Percentiles rank a stretch among this genome's conserved stretches.
phyloP scores from a whole-genome alignment of 208 protist genomes.

The Wallacemonas sp. region DNA sequence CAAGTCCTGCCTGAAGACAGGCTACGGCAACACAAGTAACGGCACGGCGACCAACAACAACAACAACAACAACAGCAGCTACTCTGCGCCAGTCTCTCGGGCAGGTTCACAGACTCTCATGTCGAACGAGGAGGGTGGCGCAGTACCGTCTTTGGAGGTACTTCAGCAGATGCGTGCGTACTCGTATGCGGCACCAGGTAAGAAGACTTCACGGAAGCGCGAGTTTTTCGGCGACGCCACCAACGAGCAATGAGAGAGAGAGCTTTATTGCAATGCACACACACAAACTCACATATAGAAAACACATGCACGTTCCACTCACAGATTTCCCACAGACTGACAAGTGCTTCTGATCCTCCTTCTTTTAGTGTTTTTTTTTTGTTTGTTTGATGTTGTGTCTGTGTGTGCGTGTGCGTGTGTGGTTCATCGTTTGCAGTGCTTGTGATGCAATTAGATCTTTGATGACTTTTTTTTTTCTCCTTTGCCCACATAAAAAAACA shows the following conservation, averaged over 20 bases:
- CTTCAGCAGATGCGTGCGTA: constrained; percentile 53
- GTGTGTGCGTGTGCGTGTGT: not conserved
- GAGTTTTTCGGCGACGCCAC: constrained; percentile 70
- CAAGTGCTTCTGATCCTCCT: not conserved
- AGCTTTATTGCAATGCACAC: no score
- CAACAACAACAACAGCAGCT: constrained; percentile 11
- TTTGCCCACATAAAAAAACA: not conserved
- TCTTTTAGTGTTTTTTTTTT: not conserved
- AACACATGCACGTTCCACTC: no score
- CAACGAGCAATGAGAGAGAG: constrained; percentile 41
- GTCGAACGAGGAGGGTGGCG: constrained; percentile 14
- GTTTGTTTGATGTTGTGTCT: constrained; percentile 2
- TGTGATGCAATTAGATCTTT: no score
- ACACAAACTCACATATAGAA: no score
- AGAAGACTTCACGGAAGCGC: constrained; percentile 53
- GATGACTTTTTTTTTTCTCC: constrained; percentile 1
- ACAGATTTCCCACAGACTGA: not conserved
- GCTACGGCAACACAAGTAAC: not conserved
- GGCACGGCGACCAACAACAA: no score
- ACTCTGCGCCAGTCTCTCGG: constrained; percentile 56
- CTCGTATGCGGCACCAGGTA: constrained; percentile 46
- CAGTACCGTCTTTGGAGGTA: constrained; percentile 23
- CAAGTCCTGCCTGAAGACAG: constrained; percentile 54
- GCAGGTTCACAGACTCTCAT: constrained; percentile 54
- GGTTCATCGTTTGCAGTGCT: not conserved